Base-by-base conservation (phyloP, 495 filamentous ascomycete genomes). In the Lophiotrema nucula region DNA sequence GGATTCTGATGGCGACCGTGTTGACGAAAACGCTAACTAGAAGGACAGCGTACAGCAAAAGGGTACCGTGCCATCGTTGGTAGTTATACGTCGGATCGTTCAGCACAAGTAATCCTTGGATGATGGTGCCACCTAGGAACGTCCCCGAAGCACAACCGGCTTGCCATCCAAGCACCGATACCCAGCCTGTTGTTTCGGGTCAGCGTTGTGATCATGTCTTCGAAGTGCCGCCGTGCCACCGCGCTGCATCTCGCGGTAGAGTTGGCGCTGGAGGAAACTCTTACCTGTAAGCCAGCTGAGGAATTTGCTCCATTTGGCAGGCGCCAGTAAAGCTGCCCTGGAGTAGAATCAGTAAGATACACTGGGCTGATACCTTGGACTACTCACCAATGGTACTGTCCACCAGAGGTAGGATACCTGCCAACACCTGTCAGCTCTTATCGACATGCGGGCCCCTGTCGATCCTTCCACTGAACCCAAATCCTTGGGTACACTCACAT, bases 341-440 rank as follows among this genome's bases (percentile, higher is more conserved):
- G n/a, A n/a, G n/a, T n/a, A n/a, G n/a, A n/a, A n/a, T n/a, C n/a
- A n/a, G n/a, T n/a, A n/a, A n/a, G n/a, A n/a, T n/a, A n/a, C n/a
- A n/a, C n/a, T n/a, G n/a, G n/a, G n/a, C n/a, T n/a, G n/a, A n/a
- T n/a, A n/a, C n/a, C n/a, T n/a, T n/a, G n/a, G n/a, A n/a, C n/a
- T n/a, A n/a, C n/a, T n/a, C n/a, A n/a, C n/a, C 68, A 70, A 50
- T 68, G 62, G 42, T 70, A 72, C 50, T 70, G 69, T 13, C 69
- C 68, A 10, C 66, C 66, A 2, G 66, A 49, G 1, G 67, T 69
- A 5, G 68, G 67, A 15, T 45, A 56, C 35, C 50, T 53, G 21
- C 23, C 47, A n/a, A n/a, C 13, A 44, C 27, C 13, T 27, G 23
- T 47, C 16, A 47, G 18, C n/a, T n/a, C n/a, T n/a, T n/a, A 47